phyloP scores from a whole-genome alignment of 2,329 filamentous ascomycete genomes.

The Penicillium sp. region DNA sequence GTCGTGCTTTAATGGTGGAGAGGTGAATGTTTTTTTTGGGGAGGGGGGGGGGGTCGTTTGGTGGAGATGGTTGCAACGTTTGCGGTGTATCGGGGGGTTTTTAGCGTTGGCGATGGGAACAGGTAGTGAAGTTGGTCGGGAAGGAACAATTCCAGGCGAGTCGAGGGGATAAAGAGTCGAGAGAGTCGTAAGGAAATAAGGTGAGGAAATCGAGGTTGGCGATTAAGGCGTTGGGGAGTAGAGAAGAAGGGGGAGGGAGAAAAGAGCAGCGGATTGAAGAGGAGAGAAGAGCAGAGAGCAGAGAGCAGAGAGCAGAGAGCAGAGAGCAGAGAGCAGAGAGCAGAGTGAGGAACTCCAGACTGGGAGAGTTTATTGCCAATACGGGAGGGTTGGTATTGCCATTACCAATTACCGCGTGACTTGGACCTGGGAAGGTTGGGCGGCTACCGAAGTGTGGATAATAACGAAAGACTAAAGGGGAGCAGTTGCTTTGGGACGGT shows the following conservation, averaged over 20 bases:
- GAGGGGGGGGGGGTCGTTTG: conserved; percentile 1
- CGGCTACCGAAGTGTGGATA: not conserved
- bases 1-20: not conserved
- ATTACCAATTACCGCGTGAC: not conserved
- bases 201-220: conserved; percentile 12
- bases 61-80: conserved; percentile 13
- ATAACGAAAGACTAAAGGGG: not conserved
- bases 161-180: conserved; percentile 11
- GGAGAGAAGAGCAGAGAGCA: no score
- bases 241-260: conserved; percentile 8
- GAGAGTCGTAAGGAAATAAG: not conserved
- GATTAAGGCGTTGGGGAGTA: conserved; percentile 3
- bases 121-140: conserved; percentile 9
- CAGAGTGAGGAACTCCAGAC: no score
- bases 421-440: not conserved
- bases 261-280: not conserved
- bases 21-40: conserved; percentile 6
- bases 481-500: not conserved
- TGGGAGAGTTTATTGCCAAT: not conserved
- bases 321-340: no score
- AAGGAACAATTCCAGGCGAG: not conserved
- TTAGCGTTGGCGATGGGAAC: not conserved
- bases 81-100: conserved; percentile 7
- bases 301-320: not conserved
- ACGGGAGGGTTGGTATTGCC: not conserved